phyloP scores from a whole-genome alignment of 148 eudicot genomes.

The Beta vulgaris region DNA sequence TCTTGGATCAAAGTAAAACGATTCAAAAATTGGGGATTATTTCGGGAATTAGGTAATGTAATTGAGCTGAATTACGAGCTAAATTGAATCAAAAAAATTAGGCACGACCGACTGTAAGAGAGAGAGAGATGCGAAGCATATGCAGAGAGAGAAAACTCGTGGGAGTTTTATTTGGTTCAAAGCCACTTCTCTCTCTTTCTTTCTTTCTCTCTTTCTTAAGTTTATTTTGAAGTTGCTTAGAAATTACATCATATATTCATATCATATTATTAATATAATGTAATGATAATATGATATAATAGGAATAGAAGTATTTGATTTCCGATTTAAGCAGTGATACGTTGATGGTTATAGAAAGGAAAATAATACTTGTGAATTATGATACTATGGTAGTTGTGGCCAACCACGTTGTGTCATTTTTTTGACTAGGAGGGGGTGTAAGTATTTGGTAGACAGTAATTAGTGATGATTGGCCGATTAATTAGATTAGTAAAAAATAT shows the following conservation, averaged over 20 bases:
- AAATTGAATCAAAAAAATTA: not conserved
- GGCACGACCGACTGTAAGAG: slow-evolving; percentile 7
- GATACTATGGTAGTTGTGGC: no score
- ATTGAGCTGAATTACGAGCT: not conserved
- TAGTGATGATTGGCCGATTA: no score
- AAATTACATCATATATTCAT: slow-evolving; percentile 11
- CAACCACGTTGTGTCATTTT: no score
- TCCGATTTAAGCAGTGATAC: no score
- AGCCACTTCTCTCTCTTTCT: not conserved
- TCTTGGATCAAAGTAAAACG: not conserved
- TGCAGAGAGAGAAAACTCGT: slow-evolving; percentile 18
- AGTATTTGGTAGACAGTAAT: no score
- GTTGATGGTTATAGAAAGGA: no score
- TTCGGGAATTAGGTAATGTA: not conserved
- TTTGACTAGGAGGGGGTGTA: no score
- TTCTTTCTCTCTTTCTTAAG: not conserved
- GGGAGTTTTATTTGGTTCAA: slow-evolving; percentile 4
- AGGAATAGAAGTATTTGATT: no score
- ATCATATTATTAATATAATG: not conserved
- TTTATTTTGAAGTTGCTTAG: not conserved
- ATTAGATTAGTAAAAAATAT: no score
- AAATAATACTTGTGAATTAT: no score
- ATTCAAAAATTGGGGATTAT: not conserved
- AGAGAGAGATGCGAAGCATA: slow-evolving; percentile 24
- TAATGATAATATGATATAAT: not conserved